These are phyloP conservation scores for Quercus variabilis DNA, from an alignment of 306 rosid genomes.

Conservation along the genomic window DNA sequence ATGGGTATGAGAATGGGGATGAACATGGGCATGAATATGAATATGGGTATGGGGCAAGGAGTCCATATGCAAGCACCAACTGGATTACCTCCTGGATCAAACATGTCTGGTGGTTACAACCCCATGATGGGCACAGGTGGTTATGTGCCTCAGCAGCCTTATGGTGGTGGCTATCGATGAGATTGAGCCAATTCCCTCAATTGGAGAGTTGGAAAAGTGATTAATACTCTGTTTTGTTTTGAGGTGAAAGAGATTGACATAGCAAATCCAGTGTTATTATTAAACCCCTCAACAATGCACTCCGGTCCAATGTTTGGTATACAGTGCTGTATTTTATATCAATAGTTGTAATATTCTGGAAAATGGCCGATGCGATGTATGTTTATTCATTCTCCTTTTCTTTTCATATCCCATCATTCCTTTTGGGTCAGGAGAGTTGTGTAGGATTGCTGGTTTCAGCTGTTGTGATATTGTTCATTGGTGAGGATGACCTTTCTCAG, in stretches of 20 bases:
- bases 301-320: slow-evolving; percentile 32
- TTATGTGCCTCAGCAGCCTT: slow-evolving; percentile 71
- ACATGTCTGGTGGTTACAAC: slow-evolving; percentile 64
- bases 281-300: slow-evolving; percentile 13
- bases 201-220: slow-evolving; percentile 16
- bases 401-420: slow-evolving; percentile 21
- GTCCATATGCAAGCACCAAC: slow-evolving; percentile 64
- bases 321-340: slow-evolving; percentile 26
- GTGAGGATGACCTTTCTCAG: slow-evolving; percentile 17
- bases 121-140: slow-evolving; percentile 77
- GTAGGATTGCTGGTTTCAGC: slow-evolving; percentile 35
- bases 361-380: slow-evolving; percentile 43
- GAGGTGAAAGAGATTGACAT: slow-evolving; percentile 26
- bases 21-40: slow-evolving; percentile 24
- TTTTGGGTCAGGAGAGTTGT: slow-evolving; percentile 43
- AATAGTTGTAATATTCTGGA: slow-evolving; percentile 34
- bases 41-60: slow-evolving; percentile 77
- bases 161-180: slow-evolving; percentile 76
- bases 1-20: slow-evolving; percentile 55
- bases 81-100: slow-evolving; percentile 59
- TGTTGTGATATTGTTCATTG: slow-evolving; percentile 18
- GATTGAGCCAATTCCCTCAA: slow-evolving; percentile 11
- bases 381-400: slow-evolving; percentile 27
- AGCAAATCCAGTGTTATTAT: slow-evolving; percentile 13
- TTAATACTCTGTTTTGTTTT: slow-evolving; percentile 20